Evolutionary conservation across 2,329 filamentous ascomycete genomes (phyloP), one percentile per base, ranked within the genome.

Genomic region (Helotiales sp.): DNA sequence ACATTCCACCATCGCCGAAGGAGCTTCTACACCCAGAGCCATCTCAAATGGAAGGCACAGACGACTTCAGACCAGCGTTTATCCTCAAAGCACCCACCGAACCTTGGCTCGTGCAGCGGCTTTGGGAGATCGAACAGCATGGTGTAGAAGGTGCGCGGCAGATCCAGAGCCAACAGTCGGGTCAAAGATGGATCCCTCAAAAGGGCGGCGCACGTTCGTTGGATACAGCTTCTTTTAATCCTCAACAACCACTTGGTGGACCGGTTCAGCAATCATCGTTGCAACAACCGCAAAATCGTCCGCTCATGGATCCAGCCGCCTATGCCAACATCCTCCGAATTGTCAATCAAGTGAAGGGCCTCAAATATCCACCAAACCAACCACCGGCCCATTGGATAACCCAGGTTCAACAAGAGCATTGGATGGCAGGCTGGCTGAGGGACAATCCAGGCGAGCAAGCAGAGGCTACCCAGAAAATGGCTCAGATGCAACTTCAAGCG

Each of bases 341-440:
- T 22, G 58, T 71, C 27, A 74, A 73, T 30, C 68, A 72, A 36
- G 68, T 83, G 8, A 74, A 74, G 44, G 74, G 73, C 53, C 77
- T 78, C 59, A 74, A 79, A 6, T 81, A 75, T 59, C 82, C 81
- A 13, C 71, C 81, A 2, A 77, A 67, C 1, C 75, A 80, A 42
- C 79, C 83, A 3, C 81, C 83, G 1, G 75, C 77, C 17, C n/a
- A 44, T 10, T 83, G 81, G 76, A 75, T 85, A 62, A 71, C 77
- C 22, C 74, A 80, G 30, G 69, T 76, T 2, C 77, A 77, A 30
- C 76, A 76, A 59, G 72, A 76, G 9, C 77, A 82, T 60, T 86
- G 82, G 82, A 79, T 77, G 72, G 69, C 76, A 10, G 81, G 80
- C 0, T 79, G 77, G 60, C 68, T 71, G 33, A 69, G 69, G 42